Evolutionary conservation across 257 asterid genomes (phyloP), one percentile per base, ranked within the genome.

Genomic region (Perilla frutescens): DNA sequence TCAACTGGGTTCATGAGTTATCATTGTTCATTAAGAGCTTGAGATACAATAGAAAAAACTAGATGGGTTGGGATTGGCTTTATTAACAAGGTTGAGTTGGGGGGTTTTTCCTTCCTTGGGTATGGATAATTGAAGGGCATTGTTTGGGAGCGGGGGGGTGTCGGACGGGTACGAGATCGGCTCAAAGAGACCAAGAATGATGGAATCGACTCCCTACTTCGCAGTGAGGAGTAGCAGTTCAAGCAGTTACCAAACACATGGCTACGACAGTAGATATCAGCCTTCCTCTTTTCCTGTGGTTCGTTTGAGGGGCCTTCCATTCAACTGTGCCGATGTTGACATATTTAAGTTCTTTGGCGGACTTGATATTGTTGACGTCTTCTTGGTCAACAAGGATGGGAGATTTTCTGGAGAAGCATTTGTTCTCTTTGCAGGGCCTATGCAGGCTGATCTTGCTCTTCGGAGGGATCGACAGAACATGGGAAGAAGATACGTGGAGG

Each of bases 151-250:
- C 97, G 97, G 96, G 96, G 99, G 97, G 98, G 91, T 88, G 84
- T 90, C 97, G 79, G 98, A 92, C 88, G 96, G 97, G 93, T 95
- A 89, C 96, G 92, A 81, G 96, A 87, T 95, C 90, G 96, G 98
- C 92, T 92, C 99, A 89, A 95, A 95, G 99, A 89, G 99, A 89
- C 99, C 98, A 89, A 92, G 99, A 95, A 85, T 95, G 97, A 92
- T 83, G 97, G 99, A 95, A 81, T 86, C 99, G 72, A 92, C 86
- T 89, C 96, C 97, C 91, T 95, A 95, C 98, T 90, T 95, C 88
- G 96, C 96, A 89, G 98, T 89, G 90, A 85, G 87, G 88, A 85
- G 87, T 89, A 83, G 88, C 86, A 79, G 91, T 84, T 82, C 92
- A 49, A 80, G 88, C 79, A 77, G 87, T 59, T 84, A 83, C 65